Conservation (phyloP, 306 rosid species). For the Dalbergia cochinchinensis region DNA sequence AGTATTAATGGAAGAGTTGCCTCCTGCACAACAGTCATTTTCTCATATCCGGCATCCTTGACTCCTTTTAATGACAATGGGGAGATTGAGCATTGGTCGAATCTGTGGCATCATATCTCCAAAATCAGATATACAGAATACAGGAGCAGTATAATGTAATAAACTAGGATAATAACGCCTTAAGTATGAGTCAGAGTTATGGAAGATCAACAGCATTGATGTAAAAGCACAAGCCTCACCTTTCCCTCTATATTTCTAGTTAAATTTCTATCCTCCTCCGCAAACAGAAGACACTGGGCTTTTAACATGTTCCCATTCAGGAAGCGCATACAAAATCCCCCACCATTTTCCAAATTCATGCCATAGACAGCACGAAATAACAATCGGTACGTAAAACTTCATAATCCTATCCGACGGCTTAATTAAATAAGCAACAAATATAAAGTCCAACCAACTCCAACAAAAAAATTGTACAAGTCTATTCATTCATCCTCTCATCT, state of each 20-base stretch:
- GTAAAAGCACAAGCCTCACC: conserved; percentile 42
- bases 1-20: conserved; percentile 95
- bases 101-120: conserved; percentile 60
- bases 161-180: conserved; percentile 5
- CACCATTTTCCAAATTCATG: conserved; percentile 37
- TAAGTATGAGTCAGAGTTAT: conserved; percentile 16
- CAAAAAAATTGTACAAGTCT: neutral
- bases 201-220: conserved; percentile 15
- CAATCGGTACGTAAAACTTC: conserved; percentile 4
- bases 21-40: conserved; percentile 93
- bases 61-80: conserved; percentile 83
- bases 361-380: conserved; percentile 28
- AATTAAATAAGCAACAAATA: neutral
- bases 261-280: conserved; percentile 28
- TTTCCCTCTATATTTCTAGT: conserved; percentile 41
- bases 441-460: neutral
- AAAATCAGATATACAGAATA: conserved; percentile 38
- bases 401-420: conserved; percentile 10
- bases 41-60: conserved; percentile 93
- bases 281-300: neutral
- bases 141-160: conserved; percentile 6
- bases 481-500: neutral
- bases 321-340: conserved; percentile 32
- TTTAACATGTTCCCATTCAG: conserved; percentile 2
- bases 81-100: conserved; percentile 80